These are phyloP conservation scores for Globisporangium radiosum DNA, from an alignment of 352 stramenopile species.

Conservation along the genomic window DNA sequence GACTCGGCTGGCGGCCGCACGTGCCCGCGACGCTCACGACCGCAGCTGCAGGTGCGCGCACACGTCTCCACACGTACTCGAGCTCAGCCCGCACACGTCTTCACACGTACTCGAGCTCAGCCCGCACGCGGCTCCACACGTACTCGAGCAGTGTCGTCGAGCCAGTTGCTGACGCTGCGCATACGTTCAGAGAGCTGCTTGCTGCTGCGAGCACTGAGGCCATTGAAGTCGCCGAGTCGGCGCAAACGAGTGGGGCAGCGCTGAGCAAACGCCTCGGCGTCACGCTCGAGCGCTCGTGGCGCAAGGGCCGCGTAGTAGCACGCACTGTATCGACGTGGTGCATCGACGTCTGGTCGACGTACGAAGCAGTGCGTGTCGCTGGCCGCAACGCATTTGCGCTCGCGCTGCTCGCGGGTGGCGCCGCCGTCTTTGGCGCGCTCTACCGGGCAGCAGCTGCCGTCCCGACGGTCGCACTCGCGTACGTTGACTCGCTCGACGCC, in stretches of 20 bases:
- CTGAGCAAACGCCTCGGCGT: not conserved
- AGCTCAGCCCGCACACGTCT: too few relatives aligned
- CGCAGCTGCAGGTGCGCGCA: not conserved
- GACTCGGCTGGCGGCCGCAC: constrained; percentile 1
- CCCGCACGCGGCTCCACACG: too few relatives aligned
- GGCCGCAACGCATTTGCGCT: constrained; percentile 19
- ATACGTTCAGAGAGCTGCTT: not conserved
- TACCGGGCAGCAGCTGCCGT: constrained; percentile 23
- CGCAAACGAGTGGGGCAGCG: not conserved
- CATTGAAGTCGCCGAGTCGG: not conserved
- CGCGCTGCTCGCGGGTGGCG: constrained; percentile 15
- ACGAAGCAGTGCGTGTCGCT: constrained; percentile 30
- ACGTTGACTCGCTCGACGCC: constrained; percentile 29
- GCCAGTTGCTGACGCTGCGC: not conserved
- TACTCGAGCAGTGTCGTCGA: not conserved
- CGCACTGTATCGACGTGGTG: constrained; percentile 1
- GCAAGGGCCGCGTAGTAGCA: not conserved
- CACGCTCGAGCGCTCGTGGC: not conserved
- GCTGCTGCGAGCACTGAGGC: not conserved
- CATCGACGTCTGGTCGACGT: constrained; percentile 18
- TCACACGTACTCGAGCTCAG: too few relatives aligned
- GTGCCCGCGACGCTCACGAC: not conserved
- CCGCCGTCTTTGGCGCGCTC: constrained; percentile 20
- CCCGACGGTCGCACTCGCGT: constrained; percentile 18
- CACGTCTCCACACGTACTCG: not conserved